phyloP scores from a whole-genome alignment of 345 rosid genomes.

The Abelmoschus esculentus region DNA sequence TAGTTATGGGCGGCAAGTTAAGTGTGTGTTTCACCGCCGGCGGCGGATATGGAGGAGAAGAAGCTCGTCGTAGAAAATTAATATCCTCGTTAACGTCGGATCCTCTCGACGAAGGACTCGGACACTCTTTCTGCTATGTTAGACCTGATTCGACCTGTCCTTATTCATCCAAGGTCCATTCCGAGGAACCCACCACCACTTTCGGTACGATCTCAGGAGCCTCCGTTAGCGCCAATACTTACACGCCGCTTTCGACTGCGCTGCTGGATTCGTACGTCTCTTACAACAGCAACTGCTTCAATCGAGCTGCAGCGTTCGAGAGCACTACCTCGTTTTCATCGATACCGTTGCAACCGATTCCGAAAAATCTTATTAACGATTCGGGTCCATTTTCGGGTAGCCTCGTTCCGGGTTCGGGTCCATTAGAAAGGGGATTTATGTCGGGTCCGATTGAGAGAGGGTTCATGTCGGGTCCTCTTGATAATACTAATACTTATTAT shows the following conservation, averaged over 20 bases:
- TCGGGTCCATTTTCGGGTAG: slow-evolving; percentile 43
- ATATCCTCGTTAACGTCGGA: slow-evolving; percentile 33
- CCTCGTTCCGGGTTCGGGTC: slow-evolving; percentile 55
- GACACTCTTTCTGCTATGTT: slow-evolving; percentile 92
- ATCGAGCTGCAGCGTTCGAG: slow-evolving; percentile 85
- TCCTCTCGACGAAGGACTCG: slow-evolving; percentile 77
- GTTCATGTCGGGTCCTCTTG: slow-evolving; percentile 87
- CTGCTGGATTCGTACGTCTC: slow-evolving; percentile 50
- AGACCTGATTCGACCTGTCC: slow-evolving; percentile 60
- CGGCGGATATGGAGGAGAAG: slow-evolving; percentile 21
- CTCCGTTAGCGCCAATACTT: slow-evolving; percentile 90
- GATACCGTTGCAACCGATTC: slow-evolving; percentile 86
- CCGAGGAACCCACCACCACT: slow-evolving; percentile 69
- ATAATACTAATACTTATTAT: slow-evolving; percentile 14
- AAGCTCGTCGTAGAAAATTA: slow-evolving; percentile 38
- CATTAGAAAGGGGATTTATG: slow-evolving; percentile 63
- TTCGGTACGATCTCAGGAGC: slow-evolving; percentile 93
- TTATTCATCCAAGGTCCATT: slow-evolving; percentile 77
- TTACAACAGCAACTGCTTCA: slow-evolving; percentile 35
- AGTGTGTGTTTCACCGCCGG: slow-evolving; percentile 64
- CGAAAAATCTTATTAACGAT: slow-evolving; percentile 33
- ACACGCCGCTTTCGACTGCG: slow-evolving; percentile 86
- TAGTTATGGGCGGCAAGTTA: slow-evolving; percentile 69
- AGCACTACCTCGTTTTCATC: slow-evolving; percentile 82
- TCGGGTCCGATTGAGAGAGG: slow-evolving; percentile 90